Base-by-base conservation (phyloP, 345 rosid genomes). In the Zanthoxylum bungeanum region DNA sequence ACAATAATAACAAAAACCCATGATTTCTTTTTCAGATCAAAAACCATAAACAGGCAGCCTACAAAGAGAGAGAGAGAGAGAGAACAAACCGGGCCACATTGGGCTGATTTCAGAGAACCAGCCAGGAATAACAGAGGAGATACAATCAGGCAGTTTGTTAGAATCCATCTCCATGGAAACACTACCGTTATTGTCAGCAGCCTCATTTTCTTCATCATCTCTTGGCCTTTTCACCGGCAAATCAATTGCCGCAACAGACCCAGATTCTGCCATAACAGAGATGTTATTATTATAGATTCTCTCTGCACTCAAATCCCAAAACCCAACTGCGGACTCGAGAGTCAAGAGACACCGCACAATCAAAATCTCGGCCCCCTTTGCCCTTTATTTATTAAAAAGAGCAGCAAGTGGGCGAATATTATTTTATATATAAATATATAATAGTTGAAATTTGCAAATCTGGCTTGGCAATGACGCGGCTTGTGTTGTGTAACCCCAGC, bases 41-140 rank as follows among this genome's bases (percentile, higher is more conserved):
- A 16, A 65, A 19, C 25, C 16, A 65, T 8, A 52, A 30, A 40
- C 21, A 31, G 25, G 24, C 61, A 60, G 50, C 46, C 47, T 44
- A n/a, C 14, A 3, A 37, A 36, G 2, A 22, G 25, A 60, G 30
- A 44, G 40, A 9, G 53, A 63, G 44, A 51, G 34, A 49, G 37
- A 60, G 64, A 77, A 76, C 78, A 44, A 34, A 91, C 96, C 93
- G 73, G 96, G 96, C 96, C 96, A 91, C 93, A 91, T 84, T 68
- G 93, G 91, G 82, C 90, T 91, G 31, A 85, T 85, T 83, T 91
- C 96, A 57, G 93, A 91, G 81, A 91, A 91, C 96, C 96, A 91
- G 30, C 93, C 96, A 68, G 91, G 87, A 46, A 91, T 88, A 68
- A 91, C 84, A 64, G 91, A 63, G 69, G 96, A 91, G 7, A 88